These are phyloP conservation scores for Cladosporium sp. DNA, from an alignment of 2,329 filamentous ascomycete species.

Conservation along the genomic window DNA sequence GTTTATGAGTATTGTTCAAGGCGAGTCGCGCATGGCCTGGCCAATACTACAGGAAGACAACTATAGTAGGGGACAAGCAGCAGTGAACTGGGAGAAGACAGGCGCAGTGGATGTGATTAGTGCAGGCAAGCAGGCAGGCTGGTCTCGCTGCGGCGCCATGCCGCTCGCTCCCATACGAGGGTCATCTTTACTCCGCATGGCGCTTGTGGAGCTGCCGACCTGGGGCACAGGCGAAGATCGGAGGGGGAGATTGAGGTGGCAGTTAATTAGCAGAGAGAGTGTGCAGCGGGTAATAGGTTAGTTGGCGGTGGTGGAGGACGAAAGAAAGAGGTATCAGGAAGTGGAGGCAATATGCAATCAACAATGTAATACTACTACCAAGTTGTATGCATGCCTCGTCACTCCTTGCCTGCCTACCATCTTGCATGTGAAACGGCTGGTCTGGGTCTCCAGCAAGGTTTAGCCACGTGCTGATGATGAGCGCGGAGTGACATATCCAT, in stretches of 20 bases:
- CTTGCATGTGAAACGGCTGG: conserved; percentile 3
- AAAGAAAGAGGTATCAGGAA: neutral
- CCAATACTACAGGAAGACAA: neutral
- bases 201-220: neutral
- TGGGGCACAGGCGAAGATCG: neutral
- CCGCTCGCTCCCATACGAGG: neutral
- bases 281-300: neutral
- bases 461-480: neutral
- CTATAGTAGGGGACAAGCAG: neutral
- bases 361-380: neutral
- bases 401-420: neutral
- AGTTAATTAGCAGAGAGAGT: neutral
- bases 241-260: neutral
- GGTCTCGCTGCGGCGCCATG: conserved; percentile 1
- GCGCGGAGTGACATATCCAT: neutral
- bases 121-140: neutral
- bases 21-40: conserved; percentile 12
- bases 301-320: neutral
- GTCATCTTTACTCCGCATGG: neutral
- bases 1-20: conserved; percentile 8
- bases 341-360: neutral
- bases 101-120: neutral
- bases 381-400: neutral
- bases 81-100: neutral
- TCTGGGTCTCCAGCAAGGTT: neutral